phyloP scores from a whole-genome alignment of 2,329 filamentous ascomycete species.

The Penicillium digitatum region DNA sequence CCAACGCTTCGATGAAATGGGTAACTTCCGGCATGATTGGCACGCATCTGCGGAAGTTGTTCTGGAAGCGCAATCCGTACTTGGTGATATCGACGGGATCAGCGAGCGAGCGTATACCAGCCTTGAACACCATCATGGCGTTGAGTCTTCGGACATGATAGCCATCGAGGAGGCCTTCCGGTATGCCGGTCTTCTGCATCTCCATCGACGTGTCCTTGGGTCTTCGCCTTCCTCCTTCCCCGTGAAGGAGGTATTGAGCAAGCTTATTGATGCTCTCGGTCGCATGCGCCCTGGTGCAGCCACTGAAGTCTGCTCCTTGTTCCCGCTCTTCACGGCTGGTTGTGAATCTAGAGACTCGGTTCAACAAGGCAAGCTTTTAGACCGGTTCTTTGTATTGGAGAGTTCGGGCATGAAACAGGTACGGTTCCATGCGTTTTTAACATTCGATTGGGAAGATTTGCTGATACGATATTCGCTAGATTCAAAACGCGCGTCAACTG shows the following conservation, averaged over 20 bases:
- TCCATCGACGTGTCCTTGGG: constrained; percentile 68
- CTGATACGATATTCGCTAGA: constrained; percentile 23
- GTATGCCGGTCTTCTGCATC: constrained; percentile 71
- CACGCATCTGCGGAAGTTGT: constrained; percentile 53
- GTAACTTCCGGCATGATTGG: constrained; percentile 55
- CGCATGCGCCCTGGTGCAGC: constrained; percentile 63
- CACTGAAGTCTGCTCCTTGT: constrained; percentile 70
- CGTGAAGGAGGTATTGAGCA: constrained; percentile 60
- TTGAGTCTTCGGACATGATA: constrained; percentile 48
- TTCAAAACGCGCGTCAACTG: constrained; percentile 39
- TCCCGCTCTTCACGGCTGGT: constrained; percentile 79
- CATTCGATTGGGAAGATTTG: neutral
- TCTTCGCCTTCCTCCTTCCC: constrained; percentile 54
- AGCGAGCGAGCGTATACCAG: constrained; percentile 38
- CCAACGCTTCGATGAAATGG: constrained; percentile 57
- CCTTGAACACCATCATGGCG: constrained; percentile 39
- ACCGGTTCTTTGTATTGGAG: constrained; percentile 64
- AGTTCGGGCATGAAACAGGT: constrained; percentile 74
- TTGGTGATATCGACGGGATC: constrained; percentile 59
- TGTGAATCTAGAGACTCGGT: constrained; percentile 61
- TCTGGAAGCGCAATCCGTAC: constrained; percentile 56
- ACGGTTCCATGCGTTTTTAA: constrained; percentile 20
- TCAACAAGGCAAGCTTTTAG: constrained; percentile 59
- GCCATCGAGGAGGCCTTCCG: constrained; percentile 76
- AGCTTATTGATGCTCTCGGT: constrained; percentile 60